Evolutionary conservation across 2,329 filamentous ascomycete genomes (phyloP).

Genomic region (Paracorniculantispora psalliotae): DNA sequence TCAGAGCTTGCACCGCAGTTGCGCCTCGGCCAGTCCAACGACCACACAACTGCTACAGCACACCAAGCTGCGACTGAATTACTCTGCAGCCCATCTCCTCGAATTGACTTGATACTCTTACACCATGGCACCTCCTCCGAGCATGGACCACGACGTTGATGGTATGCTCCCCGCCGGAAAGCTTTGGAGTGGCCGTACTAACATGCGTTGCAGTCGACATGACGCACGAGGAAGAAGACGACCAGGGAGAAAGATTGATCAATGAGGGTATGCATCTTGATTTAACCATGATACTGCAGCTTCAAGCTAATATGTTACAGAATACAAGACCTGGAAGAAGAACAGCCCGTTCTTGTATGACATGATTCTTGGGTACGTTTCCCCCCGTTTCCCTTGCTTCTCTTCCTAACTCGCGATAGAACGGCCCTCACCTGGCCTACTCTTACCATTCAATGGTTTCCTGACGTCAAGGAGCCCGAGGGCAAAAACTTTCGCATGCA

Average conservation of each 20-base stretch:
- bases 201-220: slow-evolving; percentile 28
- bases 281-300: too few relatives aligned
- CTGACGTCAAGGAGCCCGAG: slow-evolving; percentile 82
- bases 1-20: slow-evolving; percentile 23
- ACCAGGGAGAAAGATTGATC: slow-evolving; percentile 78
- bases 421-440: slow-evolving; percentile 97
- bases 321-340: slow-evolving; percentile 99
- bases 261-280: slow-evolving; percentile 68
- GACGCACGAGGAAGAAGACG: slow-evolving; percentile 62
- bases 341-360: slow-evolving; percentile 98
- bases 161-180: slow-evolving; percentile 24
- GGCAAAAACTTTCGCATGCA: slow-evolving; percentile 86
- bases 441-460: slow-evolving; percentile 96
- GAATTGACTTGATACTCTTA: background rate
- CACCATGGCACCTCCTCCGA: slow-evolving; percentile 32
- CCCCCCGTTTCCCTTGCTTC: slow-evolving; percentile 1
- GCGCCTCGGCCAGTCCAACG: background rate
- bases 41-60: background rate
- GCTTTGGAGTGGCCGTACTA: background rate
- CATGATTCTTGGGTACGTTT: slow-evolving; percentile 78
- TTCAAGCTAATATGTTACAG: slow-evolving; percentile 39
- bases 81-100: background rate
- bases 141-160: slow-evolving; percentile 31
- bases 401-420: slow-evolving; percentile 34
- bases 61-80: background rate